These are phyloP conservation scores for Aspergillus pseudoglaucus DNA, from an alignment of 2,329 filamentous ascomycete genomes.

Conservation along the genomic window DNA sequence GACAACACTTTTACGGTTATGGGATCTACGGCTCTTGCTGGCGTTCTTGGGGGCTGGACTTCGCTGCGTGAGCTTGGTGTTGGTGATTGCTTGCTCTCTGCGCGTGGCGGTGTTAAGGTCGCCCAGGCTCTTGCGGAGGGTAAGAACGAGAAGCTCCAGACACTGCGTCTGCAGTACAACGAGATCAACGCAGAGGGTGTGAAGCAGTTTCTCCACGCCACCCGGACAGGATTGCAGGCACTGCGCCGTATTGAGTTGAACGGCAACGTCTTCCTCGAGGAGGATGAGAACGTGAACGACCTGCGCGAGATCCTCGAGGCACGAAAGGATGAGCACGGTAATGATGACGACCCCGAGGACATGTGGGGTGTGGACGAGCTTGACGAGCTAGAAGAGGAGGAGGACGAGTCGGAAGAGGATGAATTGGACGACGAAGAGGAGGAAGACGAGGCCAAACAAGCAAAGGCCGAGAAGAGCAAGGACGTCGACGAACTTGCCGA, in stretches of 20 bases:
- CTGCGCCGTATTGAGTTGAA: slow-evolving; percentile 88
- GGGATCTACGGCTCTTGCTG: slow-evolving; percentile 71
- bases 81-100: slow-evolving; percentile 77
- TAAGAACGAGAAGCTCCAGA: slow-evolving; percentile 71
- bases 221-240: slow-evolving; percentile 61
- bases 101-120: slow-evolving; percentile 68
- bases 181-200: slow-evolving; percentile 77
- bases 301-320: slow-evolving; percentile 67
- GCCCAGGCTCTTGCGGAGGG: slow-evolving; percentile 67
- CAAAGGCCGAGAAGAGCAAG: slow-evolving; percentile 66
- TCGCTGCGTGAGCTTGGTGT: slow-evolving; percentile 76
- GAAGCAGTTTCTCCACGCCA: slow-evolving; percentile 63
- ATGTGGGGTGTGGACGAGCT: slow-evolving; percentile 81
- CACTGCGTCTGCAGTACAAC: slow-evolving; percentile 83
- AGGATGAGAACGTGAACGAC: slow-evolving; percentile 64
- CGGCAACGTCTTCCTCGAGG: slow-evolving; percentile 89
- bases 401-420: slow-evolving; percentile 63
- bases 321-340: slow-evolving; percentile 64
- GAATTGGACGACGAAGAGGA: slow-evolving; percentile 64
- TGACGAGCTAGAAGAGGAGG: slow-evolving; percentile 73
- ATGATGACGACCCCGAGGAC: slow-evolving; percentile 63
- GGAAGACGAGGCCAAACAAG: slow-evolving; percentile 52
- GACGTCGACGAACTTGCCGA: slow-evolving; percentile 76
- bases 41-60: slow-evolving; percentile 67
- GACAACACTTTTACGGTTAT: slow-evolving; percentile 91